phyloP scores from a whole-genome alignment of 164 flowering plant species.

The Malania oleifera region DNA sequence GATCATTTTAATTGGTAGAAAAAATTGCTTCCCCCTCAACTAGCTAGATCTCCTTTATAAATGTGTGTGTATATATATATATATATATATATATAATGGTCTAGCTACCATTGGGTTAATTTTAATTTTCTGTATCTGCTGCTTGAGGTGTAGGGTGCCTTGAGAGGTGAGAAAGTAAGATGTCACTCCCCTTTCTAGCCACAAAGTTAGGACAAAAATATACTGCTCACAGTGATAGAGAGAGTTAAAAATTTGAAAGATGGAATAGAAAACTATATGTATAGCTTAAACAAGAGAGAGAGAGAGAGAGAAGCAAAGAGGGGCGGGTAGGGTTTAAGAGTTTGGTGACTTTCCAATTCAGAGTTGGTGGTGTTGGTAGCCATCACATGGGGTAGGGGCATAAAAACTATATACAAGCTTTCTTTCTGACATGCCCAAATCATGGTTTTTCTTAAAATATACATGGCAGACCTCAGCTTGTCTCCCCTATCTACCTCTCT shows the following conservation, averaged over 20 bases:
- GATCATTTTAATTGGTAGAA: too few relatives aligned
- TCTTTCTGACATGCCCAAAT: slow-evolving; percentile 34
- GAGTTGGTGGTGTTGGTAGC: slow-evolving; percentile 16
- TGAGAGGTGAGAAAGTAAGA: slow-evolving; percentile 44
- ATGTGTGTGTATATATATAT: too few relatives aligned
- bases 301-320: slow-evolving; percentile 2
- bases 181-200: slow-evolving; percentile 12
- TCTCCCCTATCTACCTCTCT: slow-evolving; percentile 22
- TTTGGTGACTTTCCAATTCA: slow-evolving; percentile 28
- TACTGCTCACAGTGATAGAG: background rate
- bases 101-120: background rate
- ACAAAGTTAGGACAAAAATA: slow-evolving; percentile 1
- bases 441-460: slow-evolving; percentile 35
- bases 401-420: slow-evolving; percentile 24
- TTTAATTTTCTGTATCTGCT: background rate
- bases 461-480: slow-evolving; percentile 28
- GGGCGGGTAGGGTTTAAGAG: background rate
- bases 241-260: background rate
- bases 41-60: too few relatives aligned
- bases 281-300: too few relatives aligned
- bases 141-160: slow-evolving; percentile 33
- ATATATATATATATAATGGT: too few relatives aligned
- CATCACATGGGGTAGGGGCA: slow-evolving; percentile 35
- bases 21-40: too few relatives aligned
- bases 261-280: slow-evolving; percentile 1